phyloP scores from a whole-genome alignment of 768 basidiomycete genomes.

The Boletellus ananas region DNA sequence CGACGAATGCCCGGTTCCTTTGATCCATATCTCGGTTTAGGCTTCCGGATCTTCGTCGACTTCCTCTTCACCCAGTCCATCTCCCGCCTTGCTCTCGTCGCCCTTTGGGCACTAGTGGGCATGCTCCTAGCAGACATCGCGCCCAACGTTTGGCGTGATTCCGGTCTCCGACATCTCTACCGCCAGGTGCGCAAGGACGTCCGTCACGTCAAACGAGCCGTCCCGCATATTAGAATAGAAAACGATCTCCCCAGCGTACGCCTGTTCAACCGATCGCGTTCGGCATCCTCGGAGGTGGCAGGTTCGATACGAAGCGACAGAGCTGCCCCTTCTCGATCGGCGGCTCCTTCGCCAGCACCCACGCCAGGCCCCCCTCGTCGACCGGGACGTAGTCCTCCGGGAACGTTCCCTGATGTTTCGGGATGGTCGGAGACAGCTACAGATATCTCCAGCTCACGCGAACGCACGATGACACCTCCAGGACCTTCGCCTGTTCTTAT shows the following conservation, averaged over 20 bases:
- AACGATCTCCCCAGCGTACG: slow-evolving; percentile 30
- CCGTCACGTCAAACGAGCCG: slow-evolving; percentile 28
- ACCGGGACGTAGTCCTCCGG: slow-evolving; percentile 26
- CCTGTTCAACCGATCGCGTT: slow-evolving; percentile 20
- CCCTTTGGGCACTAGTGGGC: slow-evolving; percentile 51
- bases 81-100: slow-evolving; percentile 42
- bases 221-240: slow-evolving; percentile 30
- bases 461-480: slow-evolving; percentile 10
- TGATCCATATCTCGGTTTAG: slow-evolving; percentile 69
- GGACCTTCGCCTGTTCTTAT: slow-evolving; percentile 28
- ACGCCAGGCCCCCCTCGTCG: slow-evolving; percentile 18
- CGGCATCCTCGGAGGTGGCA: slow-evolving; percentile 15
- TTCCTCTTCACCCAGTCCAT: slow-evolving; percentile 60
- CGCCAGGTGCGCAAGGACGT: slow-evolving; percentile 35
- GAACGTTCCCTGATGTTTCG: slow-evolving; percentile 24
- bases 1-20: slow-evolving; percentile 59
- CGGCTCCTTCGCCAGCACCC: slow-evolving; percentile 16
- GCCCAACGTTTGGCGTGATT: slow-evolving; percentile 44
- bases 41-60: slow-evolving; percentile 68
- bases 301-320: slow-evolving; percentile 30
- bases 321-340: slow-evolving; percentile 26
- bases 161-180: slow-evolving; percentile 36
- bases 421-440: slow-evolving; percentile 31
- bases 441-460: slow-evolving; percentile 21
- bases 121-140: slow-evolving; percentile 52